Conservation (phyloP, 2,329 filamentous ascomycete species). For the Stagonosporopsis chrysanthemi region DNA sequence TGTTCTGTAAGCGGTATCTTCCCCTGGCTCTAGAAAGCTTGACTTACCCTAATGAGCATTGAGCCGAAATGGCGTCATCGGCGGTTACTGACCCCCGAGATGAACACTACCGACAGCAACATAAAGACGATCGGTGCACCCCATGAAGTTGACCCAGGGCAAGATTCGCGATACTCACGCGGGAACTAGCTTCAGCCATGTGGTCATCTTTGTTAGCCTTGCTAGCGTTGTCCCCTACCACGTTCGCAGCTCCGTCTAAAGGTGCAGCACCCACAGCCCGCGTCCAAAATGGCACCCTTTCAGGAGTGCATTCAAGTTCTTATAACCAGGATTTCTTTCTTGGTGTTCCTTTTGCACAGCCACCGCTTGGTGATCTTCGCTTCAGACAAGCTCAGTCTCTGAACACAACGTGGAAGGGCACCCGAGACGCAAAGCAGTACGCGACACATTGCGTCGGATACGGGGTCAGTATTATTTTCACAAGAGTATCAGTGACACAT, state of each 20-base stretch:
- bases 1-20: constrained; percentile 11
- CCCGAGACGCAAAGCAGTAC: constrained; percentile 47
- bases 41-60: constrained; percentile 15
- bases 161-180: neutral
- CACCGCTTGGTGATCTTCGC: constrained; percentile 40
- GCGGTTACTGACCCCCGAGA: constrained; percentile 12
- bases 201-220: constrained; percentile 6
- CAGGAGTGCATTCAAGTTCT: constrained; percentile 44
- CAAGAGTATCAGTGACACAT: neutral
- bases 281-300: constrained; percentile 52
- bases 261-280: constrained; percentile 34
- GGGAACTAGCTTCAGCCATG: neutral
- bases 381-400: constrained; percentile 23
- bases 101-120: constrained; percentile 6
- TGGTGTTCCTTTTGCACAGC: constrained; percentile 27
- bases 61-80: constrained; percentile 19
- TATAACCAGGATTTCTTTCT: constrained; percentile 52
- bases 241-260: constrained; percentile 1
- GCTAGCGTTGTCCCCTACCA: constrained; percentile 1
- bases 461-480: constrained; percentile 3
- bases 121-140: constrained; percentile 1
- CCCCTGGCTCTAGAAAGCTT: neutral
- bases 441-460: constrained; percentile 28
- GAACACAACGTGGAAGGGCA: constrained; percentile 36
- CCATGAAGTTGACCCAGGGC: neutral